Evolutionary conservation across 2,329 filamentous ascomycete species (phyloP).

Genomic region (Gnomoniopsis sp.): DNA sequence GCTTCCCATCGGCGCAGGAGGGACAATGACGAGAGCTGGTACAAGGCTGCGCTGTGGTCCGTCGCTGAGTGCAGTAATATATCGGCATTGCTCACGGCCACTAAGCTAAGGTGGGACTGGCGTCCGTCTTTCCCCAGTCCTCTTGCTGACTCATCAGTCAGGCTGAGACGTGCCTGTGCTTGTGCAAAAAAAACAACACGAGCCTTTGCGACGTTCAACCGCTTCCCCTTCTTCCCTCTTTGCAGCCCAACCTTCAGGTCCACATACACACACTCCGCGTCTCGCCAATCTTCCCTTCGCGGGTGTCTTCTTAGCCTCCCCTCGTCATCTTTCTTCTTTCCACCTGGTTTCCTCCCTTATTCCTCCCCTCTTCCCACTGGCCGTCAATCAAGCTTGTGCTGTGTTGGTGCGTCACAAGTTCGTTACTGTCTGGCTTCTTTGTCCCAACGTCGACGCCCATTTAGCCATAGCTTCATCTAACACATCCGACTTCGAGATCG

Average conservation of each 20-base stretch:
- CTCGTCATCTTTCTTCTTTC: constrained; percentile 14
- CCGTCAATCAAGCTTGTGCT: no score
- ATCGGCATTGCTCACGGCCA: no score
- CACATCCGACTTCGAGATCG: not conserved
- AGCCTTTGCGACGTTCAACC: not conserved
- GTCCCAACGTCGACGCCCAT: not conserved
- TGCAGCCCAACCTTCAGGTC: constrained; percentile 12
- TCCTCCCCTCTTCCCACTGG: not conserved
- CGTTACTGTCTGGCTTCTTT: not conserved
- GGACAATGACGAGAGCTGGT: no score
- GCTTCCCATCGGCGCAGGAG: no score
- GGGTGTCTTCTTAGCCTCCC: constrained; percentile 13
- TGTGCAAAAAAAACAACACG: no score
- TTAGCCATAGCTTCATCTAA: not conserved
- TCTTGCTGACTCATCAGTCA: no score
- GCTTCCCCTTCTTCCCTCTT: constrained; percentile 1
- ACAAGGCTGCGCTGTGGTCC: no score
- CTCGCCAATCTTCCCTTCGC: constrained; percentile 17
- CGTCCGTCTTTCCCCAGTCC: no score
- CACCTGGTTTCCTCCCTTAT: constrained; percentile 14
- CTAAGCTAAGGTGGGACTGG: no score
- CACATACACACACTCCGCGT: constrained; percentile 14
- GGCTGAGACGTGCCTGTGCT: no score
- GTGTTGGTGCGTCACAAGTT: not conserved
- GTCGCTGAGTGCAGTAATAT: no score